Percentiles rank a stretch among this genome's conserved stretches.
These are phyloP conservation scores for Teratosphaeriaceae sp. DNA, from an alignment of 2,329 filamentous ascomycete species.

Conservation along the genomic window DNA sequence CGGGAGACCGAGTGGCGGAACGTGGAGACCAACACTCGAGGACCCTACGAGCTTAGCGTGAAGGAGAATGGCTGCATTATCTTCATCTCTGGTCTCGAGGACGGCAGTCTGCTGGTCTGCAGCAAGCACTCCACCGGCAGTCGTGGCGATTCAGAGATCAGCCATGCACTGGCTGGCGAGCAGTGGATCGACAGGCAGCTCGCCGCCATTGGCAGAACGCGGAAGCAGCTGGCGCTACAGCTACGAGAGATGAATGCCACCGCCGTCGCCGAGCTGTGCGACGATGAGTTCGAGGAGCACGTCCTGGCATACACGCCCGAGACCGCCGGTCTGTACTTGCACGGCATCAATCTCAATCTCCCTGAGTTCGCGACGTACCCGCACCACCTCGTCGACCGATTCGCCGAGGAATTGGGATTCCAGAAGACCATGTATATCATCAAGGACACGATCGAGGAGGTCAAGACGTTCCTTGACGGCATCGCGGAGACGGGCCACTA, in stretches of 20 bases:
- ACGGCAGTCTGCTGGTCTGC: conserved; percentile 87
- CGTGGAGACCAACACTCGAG: conserved; percentile 67
- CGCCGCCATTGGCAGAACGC: conserved; percentile 66
- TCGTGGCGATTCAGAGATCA: conserved; percentile 62
- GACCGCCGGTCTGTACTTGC: conserved; percentile 83
- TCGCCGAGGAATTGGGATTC: conserved; percentile 91
- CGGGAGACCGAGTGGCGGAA: conserved; percentile 73
- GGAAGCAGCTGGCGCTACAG: conserved; percentile 68
- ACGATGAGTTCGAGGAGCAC: conserved; percentile 94
- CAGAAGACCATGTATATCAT: conserved; percentile 75
- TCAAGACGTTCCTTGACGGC: conserved; percentile 74
- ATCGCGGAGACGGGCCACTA: conserved; percentile 86
- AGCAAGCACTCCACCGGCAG: conserved; percentile 95
- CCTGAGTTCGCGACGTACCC: conserved; percentile 86
- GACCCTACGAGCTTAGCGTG: conserved; percentile 89
- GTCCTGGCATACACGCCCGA: conserved; percentile 82
- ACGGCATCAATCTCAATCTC: conserved; percentile 94
- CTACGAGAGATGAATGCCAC: conserved; percentile 80
- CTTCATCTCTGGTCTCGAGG: conserved; percentile 86
- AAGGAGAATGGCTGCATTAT: conserved; percentile 99
- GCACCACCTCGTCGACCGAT: conserved; percentile 73
- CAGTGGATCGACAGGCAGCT: conserved; percentile 76
- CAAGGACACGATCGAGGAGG: conserved; percentile 65
- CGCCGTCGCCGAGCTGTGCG: conserved; percentile 90
- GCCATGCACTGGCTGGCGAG: conserved; percentile 82